Evolutionary conservation across 768 basidiomycete genomes (phyloP), one percentile per base, ranked within the genome.

Genomic region (Lepiota brunneoincarnata): DNA sequence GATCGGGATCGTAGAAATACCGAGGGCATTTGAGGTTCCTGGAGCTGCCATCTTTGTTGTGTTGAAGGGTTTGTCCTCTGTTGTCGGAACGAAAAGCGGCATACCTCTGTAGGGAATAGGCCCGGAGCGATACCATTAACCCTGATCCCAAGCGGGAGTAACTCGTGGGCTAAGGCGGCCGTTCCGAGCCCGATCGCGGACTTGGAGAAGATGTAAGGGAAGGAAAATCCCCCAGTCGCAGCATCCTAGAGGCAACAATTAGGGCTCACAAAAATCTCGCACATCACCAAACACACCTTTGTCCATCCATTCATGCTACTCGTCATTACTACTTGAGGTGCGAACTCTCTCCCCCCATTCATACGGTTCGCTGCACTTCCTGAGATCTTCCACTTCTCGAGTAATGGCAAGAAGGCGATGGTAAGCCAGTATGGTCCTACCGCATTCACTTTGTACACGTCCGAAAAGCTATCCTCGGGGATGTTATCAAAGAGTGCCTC

Each of bases 301-400:
- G 77, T 74, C 77, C 77, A 80, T 1, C 76, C 78, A 52, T 78
- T 79, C 77, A 79, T 77, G 46, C 75, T 76, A 45, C 72, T 74
- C 1, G 77, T 80, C 73, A 79, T 77, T 28, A 80, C 63, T 24
- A 80, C 64, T 61, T 78, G 76, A 1, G 77, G 76, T 7, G 69
- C 75, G 55, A 79, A 78, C 48, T 66, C 70, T 49, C 63, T 64
- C 6, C 63, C 65, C 17, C 56, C 63, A 23, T 60, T 63, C 41
- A 59, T 64, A 1, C 64, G 15, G 2, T 59, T 2, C 4, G 10
- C 28, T 18, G 26, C 45, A 15, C 48, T 54, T 15, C 18, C 38
- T 15, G 60, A 59, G 36, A 63, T 63, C 60, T 75, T 75, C 74
- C 77, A 75, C 49, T 73, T 74, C 58, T 77, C 76, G 4, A 81